Evolutionary conservation across 2,329 filamentous ascomycete species (phyloP).

Genomic region (Tolypocladium cylindrosporum): DNA sequence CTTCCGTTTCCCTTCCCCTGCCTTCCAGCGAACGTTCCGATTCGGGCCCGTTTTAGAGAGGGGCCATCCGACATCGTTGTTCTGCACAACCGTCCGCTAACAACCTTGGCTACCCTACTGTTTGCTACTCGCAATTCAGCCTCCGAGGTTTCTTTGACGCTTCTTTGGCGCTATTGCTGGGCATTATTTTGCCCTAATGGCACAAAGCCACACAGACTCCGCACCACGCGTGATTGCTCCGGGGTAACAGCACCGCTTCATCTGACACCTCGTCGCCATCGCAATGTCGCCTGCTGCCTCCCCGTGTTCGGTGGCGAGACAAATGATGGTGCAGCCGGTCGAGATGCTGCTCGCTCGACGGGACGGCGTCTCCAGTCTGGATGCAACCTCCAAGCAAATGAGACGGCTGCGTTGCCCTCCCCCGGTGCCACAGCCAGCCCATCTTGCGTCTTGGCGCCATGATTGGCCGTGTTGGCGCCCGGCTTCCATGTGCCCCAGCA

Average conservation of each 20-base stretch:
- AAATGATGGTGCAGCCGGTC: constrained; percentile 2
- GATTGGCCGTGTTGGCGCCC: constrained; percentile 27
- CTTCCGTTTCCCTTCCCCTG: not conserved
- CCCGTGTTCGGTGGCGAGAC: constrained; percentile 6
- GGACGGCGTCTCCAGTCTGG: not conserved
- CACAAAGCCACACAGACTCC: not conserved
- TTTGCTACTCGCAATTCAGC: not conserved
- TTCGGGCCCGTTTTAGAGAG: not conserved
- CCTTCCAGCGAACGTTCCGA: not conserved
- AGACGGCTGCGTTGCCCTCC: not conserved
- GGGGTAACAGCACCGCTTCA: not conserved
- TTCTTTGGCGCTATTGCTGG: not conserved
- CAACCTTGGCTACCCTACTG: too few relatives aligned
- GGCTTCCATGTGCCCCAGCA: constrained; percentile 9
- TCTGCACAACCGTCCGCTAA: not conserved
- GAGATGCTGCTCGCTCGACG: not conserved
- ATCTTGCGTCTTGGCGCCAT: constrained; percentile 6
- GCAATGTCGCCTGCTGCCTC: constrained; percentile 1
- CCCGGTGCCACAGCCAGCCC: not conserved
- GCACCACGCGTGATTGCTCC: not conserved
- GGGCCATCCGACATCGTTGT: not conserved
- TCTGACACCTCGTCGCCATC: not conserved
- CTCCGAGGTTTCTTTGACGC: not conserved
- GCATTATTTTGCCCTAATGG: not conserved
- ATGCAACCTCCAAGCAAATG: not conserved